These are phyloP conservation scores for Rhododendron mucronatum DNA, from an alignment of 148 eudicot genomes.

Conservation along the genomic window DNA sequence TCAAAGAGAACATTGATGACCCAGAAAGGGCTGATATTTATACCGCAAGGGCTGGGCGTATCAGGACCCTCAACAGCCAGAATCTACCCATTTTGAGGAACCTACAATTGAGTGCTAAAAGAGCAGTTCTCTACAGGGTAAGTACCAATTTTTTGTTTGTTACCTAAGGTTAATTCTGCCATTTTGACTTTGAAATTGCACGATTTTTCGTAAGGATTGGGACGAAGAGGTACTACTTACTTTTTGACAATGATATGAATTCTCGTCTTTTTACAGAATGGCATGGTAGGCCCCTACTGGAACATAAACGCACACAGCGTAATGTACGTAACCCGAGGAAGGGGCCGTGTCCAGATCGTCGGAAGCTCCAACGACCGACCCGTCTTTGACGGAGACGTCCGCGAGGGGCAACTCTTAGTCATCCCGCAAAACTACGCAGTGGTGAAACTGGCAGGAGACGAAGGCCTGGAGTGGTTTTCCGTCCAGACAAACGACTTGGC, in stretches of 20 bases:
- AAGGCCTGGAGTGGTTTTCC: constrained; percentile 5
- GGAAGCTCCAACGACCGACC: neutral
- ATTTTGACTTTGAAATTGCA: too few relatives aligned
- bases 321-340: neutral
- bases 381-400: neutral
- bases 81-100: constrained; percentile 24
- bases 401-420: neutral
- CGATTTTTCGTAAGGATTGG: too few relatives aligned
- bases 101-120: constrained; percentile 24
- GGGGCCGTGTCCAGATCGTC: neutral
- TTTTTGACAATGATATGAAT: too few relatives aligned
- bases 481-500: constrained; percentile 3
- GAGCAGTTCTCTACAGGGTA: constrained; percentile 32
- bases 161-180: too few relatives aligned
- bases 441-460: neutral
- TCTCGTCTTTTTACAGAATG: neutral
- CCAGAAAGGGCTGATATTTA: constrained; percentile 21
- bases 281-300: neutral
- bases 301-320: constrained; percentile 10
- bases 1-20: constrained; percentile 20
- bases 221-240: too few relatives aligned
- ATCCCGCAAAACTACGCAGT: constrained; percentile 6
- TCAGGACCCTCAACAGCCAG: constrained; percentile 13
- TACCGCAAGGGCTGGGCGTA: constrained; percentile 14
- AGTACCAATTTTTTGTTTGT: too few relatives aligned